These are phyloP conservation scores for Discostella stelligeroides DNA, from an alignment of 108 stramenopile species.

Conservation along the genomic window DNA sequence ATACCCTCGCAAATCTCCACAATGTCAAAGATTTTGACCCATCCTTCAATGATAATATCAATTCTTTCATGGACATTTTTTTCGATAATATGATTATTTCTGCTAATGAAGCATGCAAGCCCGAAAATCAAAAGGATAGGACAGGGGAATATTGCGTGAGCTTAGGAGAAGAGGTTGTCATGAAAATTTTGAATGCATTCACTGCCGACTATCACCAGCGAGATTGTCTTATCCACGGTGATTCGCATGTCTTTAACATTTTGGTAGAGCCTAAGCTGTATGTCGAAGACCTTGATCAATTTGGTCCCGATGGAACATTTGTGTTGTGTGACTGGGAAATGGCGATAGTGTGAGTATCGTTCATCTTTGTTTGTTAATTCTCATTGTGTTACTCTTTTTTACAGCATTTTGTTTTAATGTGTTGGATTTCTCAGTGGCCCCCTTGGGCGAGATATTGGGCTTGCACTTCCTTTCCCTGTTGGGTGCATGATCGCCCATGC, in stretches of 20 bases:
- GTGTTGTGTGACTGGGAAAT: no score
- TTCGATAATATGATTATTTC: conserved; percentile 5
- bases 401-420: no score
- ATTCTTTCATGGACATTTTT: conserved; percentile 14
- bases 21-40: conserved; percentile 40
- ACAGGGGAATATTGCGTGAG: conserved; percentile 18
- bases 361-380: no score
- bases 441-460: no score
- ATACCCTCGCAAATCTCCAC: conserved; percentile 46
- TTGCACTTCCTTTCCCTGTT: no score
- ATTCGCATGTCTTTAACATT: conserved; percentile 62
- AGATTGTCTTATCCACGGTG: conserved; percentile 47
- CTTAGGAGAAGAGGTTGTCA: conserved; percentile 1
- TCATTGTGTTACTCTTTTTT: no score
- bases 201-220: conserved; percentile 9
- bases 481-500: conserved; percentile 42
- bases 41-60: conserved; percentile 38
- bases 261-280: conserved; percentile 55
- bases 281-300: conserved; percentile 22
- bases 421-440: no score
- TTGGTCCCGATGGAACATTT: conserved; percentile 38
- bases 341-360: no score
- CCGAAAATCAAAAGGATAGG: conserved; percentile 14
- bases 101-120: neutral
- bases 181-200: conserved; percentile 23